Conservation (phyloP, 2,329 filamentous ascomycete genomes). For the Aspergillus texensis region DNA sequence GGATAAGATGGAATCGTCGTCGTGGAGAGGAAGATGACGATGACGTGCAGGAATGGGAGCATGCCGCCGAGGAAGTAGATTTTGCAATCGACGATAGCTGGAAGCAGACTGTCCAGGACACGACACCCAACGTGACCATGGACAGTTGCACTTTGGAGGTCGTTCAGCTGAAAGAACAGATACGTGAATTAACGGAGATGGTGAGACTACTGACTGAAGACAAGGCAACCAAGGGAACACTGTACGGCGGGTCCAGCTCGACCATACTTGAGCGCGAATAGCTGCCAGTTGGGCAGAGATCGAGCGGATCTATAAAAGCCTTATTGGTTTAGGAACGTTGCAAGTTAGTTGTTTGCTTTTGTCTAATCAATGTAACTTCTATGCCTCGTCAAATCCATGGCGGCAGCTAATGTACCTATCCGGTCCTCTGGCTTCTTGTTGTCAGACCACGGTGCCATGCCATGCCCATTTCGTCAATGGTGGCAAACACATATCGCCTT, state of each 20-base stretch:
- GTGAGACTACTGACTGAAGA: constrained; percentile 59
- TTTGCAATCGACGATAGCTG: constrained; percentile 79
- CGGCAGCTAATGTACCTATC: background rate
- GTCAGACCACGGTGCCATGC: background rate
- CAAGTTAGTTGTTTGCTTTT: background rate
- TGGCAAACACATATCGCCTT: background rate
- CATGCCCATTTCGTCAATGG: background rate
- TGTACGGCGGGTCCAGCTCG: constrained; percentile 18
- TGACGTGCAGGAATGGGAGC: constrained; percentile 89
- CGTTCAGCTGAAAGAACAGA: constrained; percentile 46
- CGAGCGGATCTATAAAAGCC: background rate
- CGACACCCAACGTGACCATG: constrained; percentile 78
- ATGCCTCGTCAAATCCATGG: background rate
- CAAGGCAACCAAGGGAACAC: constrained; percentile 13
- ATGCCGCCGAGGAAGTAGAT: constrained; percentile 69
- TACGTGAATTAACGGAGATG: constrained; percentile 66
- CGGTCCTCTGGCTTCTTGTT: background rate
- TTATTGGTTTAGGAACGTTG: background rate
- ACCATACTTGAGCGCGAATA: constrained; percentile 10
- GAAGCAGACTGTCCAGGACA: constrained; percentile 75
- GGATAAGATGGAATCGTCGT: constrained; percentile 72
- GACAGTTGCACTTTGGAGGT: constrained; percentile 74
- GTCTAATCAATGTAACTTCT: background rate
- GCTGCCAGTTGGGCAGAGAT: background rate
- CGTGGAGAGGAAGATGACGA: constrained; percentile 90